Conservation (phyloP, 1,284 basidiomycete species). For the Sanghuangporus sanghuang region DNA sequence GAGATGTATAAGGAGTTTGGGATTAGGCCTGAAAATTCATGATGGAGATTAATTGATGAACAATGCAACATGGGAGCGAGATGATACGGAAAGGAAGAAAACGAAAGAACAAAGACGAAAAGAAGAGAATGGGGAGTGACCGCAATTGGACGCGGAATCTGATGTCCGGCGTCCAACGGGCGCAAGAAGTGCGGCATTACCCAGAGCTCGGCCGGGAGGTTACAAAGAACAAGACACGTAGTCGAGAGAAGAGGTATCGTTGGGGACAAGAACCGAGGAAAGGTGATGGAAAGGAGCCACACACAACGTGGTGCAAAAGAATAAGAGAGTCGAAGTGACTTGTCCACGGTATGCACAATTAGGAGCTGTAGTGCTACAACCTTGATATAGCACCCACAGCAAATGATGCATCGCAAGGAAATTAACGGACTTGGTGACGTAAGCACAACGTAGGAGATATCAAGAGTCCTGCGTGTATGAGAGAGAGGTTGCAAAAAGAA, state of each 20-base stretch:
- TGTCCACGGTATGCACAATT: not conserved
- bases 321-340: not conserved
- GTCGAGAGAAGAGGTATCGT: not conserved
- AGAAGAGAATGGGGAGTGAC: not conserved
- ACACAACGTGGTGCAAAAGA: not conserved
- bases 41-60: not conserved
- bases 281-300: not conserved
- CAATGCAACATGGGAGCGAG: not conserved
- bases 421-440: not conserved
- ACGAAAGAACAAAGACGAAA: not conserved
- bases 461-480: constrained; percentile 1
- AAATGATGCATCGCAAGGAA: not conserved
- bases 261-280: not conserved
- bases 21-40: not conserved
- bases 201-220: not conserved
- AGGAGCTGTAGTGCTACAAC: not conserved
- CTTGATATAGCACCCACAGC: not conserved
- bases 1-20: not conserved
- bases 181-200: not conserved
- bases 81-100: not conserved
- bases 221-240: not conserved
- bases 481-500: not conserved
- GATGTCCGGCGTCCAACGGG: not conserved
- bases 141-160: not conserved
- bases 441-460: not conserved